phyloP scores from a whole-genome alignment of 208 protist genomes.

The Giardia muris region DNA sequence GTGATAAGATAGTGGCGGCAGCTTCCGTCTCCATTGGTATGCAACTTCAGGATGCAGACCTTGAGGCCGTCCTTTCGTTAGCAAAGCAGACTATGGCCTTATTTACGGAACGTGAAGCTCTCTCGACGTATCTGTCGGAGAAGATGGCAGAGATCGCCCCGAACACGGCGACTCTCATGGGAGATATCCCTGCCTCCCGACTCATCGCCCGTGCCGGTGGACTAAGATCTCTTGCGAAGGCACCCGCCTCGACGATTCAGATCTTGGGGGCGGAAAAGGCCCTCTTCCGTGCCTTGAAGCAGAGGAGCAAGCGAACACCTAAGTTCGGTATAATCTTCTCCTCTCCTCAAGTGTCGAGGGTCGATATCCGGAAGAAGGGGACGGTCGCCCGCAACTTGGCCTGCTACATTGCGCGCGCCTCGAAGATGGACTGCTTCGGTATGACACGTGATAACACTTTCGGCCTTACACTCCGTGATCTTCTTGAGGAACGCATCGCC shows the following conservation, averaged over 20 bases:
- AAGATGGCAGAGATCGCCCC: conserved; percentile 76
- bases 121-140: conserved; percentile 77
- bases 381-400: conserved; percentile 20
- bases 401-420: not conserved
- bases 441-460: not conserved
- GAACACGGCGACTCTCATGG: conserved; percentile 87
- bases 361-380: conserved; percentile 22
- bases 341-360: not conserved
- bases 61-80: conserved; percentile 77
- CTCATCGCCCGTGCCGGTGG: conserved; percentile 48
- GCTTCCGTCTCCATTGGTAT: conserved; percentile 49
- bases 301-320: conserved; percentile 53
- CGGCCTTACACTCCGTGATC: not conserved
- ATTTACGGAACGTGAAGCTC: conserved; percentile 61
- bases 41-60: conserved; percentile 73
- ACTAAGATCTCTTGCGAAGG: conserved; percentile 90
- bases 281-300: conserved; percentile 93
- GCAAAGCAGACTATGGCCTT: conserved; percentile 71
- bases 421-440: conserved; percentile 20
- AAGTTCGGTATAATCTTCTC: conserved; percentile 41
- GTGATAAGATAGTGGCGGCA: conserved; percentile 5
- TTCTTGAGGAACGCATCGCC: conserved; percentile 1
- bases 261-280: conserved; percentile 99
- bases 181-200: conserved; percentile 85
- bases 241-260: conserved; percentile 96